These are phyloP conservation scores for Pseudogymnoascus sp. DNA, from an alignment of 2,329 filamentous ascomycete species.

Conservation along the genomic window DNA sequence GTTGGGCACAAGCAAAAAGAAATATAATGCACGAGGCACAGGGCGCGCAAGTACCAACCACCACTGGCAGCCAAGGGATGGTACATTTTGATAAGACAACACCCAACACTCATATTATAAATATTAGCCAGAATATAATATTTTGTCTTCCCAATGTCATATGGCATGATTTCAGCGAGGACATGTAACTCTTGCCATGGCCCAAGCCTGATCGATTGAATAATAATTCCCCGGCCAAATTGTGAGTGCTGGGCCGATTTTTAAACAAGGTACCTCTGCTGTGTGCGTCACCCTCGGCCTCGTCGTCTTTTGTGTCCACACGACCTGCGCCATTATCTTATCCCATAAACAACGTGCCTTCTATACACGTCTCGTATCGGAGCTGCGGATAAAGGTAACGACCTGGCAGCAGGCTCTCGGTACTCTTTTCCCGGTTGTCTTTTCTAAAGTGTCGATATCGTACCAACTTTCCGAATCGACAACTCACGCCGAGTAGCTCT, in stretches of 20 bases:
- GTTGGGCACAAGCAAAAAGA: constrained; percentile 6
- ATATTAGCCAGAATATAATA: constrained; percentile 4
- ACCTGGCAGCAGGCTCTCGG: constrained; percentile 1
- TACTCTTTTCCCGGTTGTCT: background rate
- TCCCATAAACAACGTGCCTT: constrained; percentile 2
- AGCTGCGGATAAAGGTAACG: constrained; percentile 5
- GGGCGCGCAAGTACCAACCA: background rate
- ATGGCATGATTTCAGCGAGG: background rate
- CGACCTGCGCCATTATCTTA: constrained; percentile 4
- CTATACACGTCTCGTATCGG: background rate
- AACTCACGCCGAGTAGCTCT: background rate
- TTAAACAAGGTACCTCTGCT: background rate
- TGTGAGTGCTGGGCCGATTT: background rate
- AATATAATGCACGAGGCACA: background rate
- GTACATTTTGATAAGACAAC: constrained; percentile 1
- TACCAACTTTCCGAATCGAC: background rate
- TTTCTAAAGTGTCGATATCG: background rate
- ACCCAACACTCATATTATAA: constrained; percentile 7
- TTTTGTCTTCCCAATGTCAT: background rate
- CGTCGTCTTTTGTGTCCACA: background rate
- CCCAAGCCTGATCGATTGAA: background rate
- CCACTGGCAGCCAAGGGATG: background rate
- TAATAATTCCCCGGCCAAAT: background rate
- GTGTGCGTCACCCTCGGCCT: constrained; percentile 9
- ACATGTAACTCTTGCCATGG: background rate